Conservation (phyloP, 208 protist genomes). For the Acanthamoeba quina region DNA sequence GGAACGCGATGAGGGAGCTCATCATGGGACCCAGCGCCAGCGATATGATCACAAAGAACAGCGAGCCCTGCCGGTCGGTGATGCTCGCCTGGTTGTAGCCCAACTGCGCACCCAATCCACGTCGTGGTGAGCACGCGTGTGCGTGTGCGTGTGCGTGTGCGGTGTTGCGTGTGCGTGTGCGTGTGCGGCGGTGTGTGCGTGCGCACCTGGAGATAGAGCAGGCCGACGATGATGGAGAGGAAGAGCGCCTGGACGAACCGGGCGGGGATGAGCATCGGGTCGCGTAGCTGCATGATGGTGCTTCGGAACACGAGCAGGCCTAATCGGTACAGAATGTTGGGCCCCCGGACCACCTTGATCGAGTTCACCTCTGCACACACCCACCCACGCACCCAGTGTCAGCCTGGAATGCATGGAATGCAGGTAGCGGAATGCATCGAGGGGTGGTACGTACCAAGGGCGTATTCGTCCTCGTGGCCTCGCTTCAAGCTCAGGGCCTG, state of each 20-base stretch:
- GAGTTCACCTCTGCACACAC: no score
- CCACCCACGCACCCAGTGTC: no score
- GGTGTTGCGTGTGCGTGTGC: no score
- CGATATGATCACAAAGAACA: conserved; percentile 55
- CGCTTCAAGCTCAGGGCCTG: no score
- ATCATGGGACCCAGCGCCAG: conserved; percentile 32
- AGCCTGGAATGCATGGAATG: no score
- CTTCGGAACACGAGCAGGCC: background rate
- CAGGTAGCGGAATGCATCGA: no score
- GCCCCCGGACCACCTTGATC: no score
- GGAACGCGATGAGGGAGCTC: background rate
- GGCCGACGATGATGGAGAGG: background rate
- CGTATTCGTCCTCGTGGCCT: no score
- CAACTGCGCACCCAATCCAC: background rate
- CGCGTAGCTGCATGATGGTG: background rate
- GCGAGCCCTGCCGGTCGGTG: background rate
- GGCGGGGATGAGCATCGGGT: conserved; percentile 13
- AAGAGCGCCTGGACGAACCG: conserved; percentile 8
- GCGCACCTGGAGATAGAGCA: conserved; percentile 29
- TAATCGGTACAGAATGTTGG: conserved; percentile 21
- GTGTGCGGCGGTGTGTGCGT: no score
- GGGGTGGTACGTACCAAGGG: no score
- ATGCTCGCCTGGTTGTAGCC: background rate
- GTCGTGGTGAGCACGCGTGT: no score
- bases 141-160: background rate